phyloP scores from a whole-genome alignment of 2,329 filamentous ascomycete species.

The Cordyceps militaris region DNA sequence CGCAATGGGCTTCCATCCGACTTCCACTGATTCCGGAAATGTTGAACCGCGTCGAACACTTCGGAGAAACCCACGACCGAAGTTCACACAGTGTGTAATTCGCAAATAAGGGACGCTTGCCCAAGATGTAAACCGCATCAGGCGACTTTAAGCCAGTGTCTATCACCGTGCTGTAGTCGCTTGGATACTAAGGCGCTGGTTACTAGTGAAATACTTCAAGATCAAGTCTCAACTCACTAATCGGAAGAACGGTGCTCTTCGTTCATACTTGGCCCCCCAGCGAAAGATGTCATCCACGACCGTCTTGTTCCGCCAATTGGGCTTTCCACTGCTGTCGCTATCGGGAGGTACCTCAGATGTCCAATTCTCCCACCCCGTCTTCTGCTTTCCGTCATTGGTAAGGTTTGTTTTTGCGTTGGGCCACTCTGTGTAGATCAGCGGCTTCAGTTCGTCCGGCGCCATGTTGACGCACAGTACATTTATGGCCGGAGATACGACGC shows the following conservation, averaged over 20 bases:
- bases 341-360: slow-evolving; percentile 29
- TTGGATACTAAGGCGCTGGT: slow-evolving; percentile 38
- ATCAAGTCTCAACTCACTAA: slow-evolving; percentile 29
- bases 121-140: slow-evolving; percentile 60
- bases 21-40: slow-evolving; percentile 52
- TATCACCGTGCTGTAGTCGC: slow-evolving; percentile 58
- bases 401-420: slow-evolving; percentile 31
- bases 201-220: not conserved
- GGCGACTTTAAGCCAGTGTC: slow-evolving; percentile 40
- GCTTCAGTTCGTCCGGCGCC: slow-evolving; percentile 48
- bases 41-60: slow-evolving; percentile 59
- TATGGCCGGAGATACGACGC: slow-evolving; percentile 61
- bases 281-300: slow-evolving; percentile 63
- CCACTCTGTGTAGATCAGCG: slow-evolving; percentile 60
- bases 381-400: slow-evolving; percentile 30
- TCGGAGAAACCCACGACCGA: slow-evolving; percentile 53
- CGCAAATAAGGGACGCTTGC: slow-evolving; percentile 32
- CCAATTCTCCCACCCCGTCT: slow-evolving; percentile 30
- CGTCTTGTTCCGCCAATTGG: slow-evolving; percentile 46
- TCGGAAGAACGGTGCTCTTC: slow-evolving; percentile 47
- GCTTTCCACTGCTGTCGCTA: slow-evolving; percentile 18
- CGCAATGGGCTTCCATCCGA: slow-evolving; percentile 53
- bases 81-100: slow-evolving; percentile 64
- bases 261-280: slow-evolving; percentile 49
- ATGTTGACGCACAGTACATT: slow-evolving; percentile 70